A percentile compares a stretch with the other conserved stretches of the same genome.
phyloP scores from a whole-genome alignment of 306 rosid genomes.

The Pterocarpus macrocarpus region DNA sequence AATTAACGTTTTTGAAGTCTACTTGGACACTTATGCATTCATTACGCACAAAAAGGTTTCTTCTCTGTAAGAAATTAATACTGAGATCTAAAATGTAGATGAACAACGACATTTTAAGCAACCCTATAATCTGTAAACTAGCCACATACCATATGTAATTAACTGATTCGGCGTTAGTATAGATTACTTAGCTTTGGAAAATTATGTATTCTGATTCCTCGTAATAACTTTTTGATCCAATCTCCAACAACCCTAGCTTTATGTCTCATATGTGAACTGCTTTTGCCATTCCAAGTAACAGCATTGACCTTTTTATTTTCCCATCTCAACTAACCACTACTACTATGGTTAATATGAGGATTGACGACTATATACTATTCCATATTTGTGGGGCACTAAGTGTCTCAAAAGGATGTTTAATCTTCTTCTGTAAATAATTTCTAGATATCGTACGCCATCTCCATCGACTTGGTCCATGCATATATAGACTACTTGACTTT shows the following conservation, averaged over 20 bases:
- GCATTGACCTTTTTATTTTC: slow-evolving; percentile 24
- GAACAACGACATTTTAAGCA: neutral
- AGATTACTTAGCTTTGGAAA: neutral
- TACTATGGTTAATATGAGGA: neutral
- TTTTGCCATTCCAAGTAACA: slow-evolving; percentile 36
- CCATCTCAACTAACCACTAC: slow-evolving; percentile 5
- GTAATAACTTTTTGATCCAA: neutral
- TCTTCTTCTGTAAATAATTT: slow-evolving; percentile 19
- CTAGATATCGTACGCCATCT: neutral
- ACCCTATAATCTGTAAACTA: neutral
- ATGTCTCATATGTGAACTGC: slow-evolving; percentile 18
- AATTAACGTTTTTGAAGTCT: neutral
- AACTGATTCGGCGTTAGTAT: slow-evolving; percentile 28
- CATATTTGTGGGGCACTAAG: slow-evolving; percentile 12
- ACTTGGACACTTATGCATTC: neutral
- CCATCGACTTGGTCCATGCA: neutral
- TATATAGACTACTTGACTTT: slow-evolving; percentile 26
- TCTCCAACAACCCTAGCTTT: slow-evolving; percentile 40
- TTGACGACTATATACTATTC: neutral
- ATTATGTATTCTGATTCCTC: slow-evolving; percentile 11
- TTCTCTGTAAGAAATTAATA: neutral
- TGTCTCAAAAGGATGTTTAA: neutral
- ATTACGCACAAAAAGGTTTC: neutral
- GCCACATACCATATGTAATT: neutral
- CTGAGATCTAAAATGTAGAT: neutral